Conservation (phyloP, 495 filamentous ascomycete species). For the Pseudomonodictys pantanalensis region DNA sequence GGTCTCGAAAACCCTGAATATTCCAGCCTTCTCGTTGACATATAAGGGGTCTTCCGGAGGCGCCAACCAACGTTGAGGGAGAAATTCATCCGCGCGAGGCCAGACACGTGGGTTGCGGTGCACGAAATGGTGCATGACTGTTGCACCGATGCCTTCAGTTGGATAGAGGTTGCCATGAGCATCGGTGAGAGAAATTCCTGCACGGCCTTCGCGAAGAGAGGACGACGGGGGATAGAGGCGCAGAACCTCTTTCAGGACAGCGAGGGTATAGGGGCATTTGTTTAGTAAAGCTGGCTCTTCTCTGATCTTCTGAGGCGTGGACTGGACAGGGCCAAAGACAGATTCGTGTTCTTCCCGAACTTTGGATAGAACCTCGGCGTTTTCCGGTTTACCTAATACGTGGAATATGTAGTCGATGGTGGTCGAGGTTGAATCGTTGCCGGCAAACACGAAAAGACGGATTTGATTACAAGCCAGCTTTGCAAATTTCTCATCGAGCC, state of each 20-base stretch:
- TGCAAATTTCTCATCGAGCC: not conserved
- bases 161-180: not conserved
- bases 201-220: not conserved
- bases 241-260: slow-evolving; percentile 7
- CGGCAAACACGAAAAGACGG: slow-evolving; percentile 46
- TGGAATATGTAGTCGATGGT: slow-evolving; percentile 45
- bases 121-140: not conserved
- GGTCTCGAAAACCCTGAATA: slow-evolving; percentile 9
- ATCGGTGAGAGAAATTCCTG: not conserved
- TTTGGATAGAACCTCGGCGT: not conserved
- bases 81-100: not conserved
- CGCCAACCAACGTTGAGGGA: not conserved
- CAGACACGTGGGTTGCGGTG: not conserved
- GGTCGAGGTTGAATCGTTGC: slow-evolving; percentile 50
- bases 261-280: not conserved
- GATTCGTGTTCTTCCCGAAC: not conserved
- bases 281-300: not conserved
- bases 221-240: slow-evolving; percentile 5
- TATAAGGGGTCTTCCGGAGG: not conserved
- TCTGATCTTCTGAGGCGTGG: slow-evolving; percentile 40
- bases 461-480: not conserved
- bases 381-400: slow-evolving; percentile 41
- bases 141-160: not conserved
- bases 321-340: slow-evolving; percentile 5
- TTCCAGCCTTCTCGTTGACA: not conserved